These are phyloP conservation scores for Bassia scoparia DNA, from an alignment of 148 eudicot species.

Conservation along the genomic window DNA sequence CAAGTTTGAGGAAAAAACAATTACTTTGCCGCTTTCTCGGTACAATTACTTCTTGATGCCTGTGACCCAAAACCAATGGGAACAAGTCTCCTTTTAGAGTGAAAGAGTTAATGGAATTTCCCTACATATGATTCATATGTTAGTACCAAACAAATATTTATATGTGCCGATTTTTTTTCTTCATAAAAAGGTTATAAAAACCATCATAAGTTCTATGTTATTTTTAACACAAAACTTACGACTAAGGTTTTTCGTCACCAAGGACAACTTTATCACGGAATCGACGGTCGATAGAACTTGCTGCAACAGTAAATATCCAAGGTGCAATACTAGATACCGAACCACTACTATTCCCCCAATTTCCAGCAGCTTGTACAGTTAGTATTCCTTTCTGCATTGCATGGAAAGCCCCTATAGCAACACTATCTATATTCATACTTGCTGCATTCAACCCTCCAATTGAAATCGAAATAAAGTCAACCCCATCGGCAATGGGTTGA, in stretches of 20 bases:
- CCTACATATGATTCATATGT: slow-evolving; percentile 1
- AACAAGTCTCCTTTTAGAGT: slow-evolving; percentile 23
- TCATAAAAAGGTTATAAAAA: too few relatives aligned
- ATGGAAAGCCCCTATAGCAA: slow-evolving; percentile 42
- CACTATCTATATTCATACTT: background rate
- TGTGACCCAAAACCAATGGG: slow-evolving; percentile 39
- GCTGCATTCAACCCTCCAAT: slow-evolving; percentile 8
- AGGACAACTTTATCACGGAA: slow-evolving; percentile 25
- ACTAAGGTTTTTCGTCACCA: slow-evolving; percentile 21
- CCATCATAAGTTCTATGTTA: too few relatives aligned
- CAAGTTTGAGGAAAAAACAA: background rate
- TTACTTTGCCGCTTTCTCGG: slow-evolving; percentile 3
- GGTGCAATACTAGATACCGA: slow-evolving; percentile 38
- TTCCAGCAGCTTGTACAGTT: slow-evolving; percentile 38
- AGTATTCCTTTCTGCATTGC: slow-evolving; percentile 43
- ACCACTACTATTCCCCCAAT: background rate
- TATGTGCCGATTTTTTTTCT: too few relatives aligned
- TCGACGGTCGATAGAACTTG: slow-evolving; percentile 30
- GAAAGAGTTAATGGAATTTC: slow-evolving; percentile 8
- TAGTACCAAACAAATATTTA: too few relatives aligned
- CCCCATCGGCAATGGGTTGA: slow-evolving; percentile 63
- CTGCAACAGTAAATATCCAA: slow-evolving; percentile 46
- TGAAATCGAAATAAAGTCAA: slow-evolving; percentile 50
- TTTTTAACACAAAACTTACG: background rate
- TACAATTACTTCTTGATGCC: slow-evolving; percentile 14